Percentiles rank a stretch among this genome's conserved stretches.
Evolutionary conservation across 805 yeast species (phyloP).

Genomic region (Ogataea methanolica): DNA sequence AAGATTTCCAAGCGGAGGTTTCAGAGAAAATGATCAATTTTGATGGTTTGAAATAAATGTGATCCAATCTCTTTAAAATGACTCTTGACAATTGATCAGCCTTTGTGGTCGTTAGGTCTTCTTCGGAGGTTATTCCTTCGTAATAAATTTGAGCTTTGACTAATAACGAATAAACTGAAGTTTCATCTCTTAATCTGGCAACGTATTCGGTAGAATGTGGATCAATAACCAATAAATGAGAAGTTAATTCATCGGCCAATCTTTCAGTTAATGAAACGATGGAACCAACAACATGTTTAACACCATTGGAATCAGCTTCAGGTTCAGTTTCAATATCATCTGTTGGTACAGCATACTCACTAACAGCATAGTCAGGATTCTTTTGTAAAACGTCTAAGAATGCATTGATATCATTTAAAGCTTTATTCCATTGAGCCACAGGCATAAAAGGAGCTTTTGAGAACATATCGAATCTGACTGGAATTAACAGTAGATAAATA

Average conservation of each 20-base stretch:
- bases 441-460: conserved; percentile 70
- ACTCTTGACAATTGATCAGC: conserved; percentile 68
- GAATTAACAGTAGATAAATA: conserved; percentile 74
- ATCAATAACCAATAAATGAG: conserved; percentile 82
- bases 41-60: conserved; percentile 86
- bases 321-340: conserved; percentile 79
- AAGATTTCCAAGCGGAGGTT: conserved; percentile 63
- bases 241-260: conserved; percentile 89
- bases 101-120: conserved; percentile 36
- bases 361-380: conserved; percentile 58
- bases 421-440: conserved; percentile 70
- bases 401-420: conserved; percentile 55
- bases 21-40: conserved; percentile 68
- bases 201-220: conserved; percentile 95
- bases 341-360: conserved; percentile 65
- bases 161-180: conserved; percentile 65
- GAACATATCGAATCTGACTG: conserved; percentile 81
- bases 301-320: conserved; percentile 56
- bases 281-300: conserved; percentile 76
- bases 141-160: conserved; percentile 83
- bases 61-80: conserved; percentile 80
- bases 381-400: conserved; percentile 68
- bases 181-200: conserved; percentile 85
- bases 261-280: conserved; percentile 85
- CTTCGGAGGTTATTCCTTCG: conserved; percentile 54